phyloP scores from a whole-genome alignment of 2,329 filamentous ascomycete genomes.

The Septoria petroselini region DNA sequence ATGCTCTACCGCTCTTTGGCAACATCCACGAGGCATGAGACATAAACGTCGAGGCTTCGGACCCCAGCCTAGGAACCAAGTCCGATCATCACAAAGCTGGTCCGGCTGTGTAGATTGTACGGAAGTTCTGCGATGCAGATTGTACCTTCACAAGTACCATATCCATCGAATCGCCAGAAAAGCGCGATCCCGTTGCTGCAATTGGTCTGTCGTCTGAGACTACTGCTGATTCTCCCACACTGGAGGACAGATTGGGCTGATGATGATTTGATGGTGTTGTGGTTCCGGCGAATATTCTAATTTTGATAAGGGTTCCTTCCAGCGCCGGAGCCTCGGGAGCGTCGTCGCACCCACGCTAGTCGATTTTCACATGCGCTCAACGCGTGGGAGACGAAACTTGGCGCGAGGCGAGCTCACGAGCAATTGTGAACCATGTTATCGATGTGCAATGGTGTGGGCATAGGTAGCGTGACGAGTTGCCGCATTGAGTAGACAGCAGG shows the following conservation, averaged over 20 bases:
- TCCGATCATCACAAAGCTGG: too few species aligned
- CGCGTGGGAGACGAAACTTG: slow-evolving; percentile 6
- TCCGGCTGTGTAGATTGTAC: neutral
- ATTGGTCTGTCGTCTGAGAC: too few species aligned
- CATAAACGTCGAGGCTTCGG: too few species aligned
- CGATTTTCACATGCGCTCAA: slow-evolving; percentile 11
- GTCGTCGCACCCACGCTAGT: neutral
- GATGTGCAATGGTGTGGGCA: slow-evolving; percentile 11
- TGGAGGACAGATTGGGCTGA: too few species aligned
- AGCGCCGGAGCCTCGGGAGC: slow-evolving; percentile 6
- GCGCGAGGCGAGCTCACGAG: slow-evolving; percentile 2
- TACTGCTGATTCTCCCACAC: too few species aligned
- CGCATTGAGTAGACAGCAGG: slow-evolving; percentile 1
- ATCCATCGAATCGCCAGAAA: too few species aligned
- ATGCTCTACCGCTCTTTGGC: slow-evolving; percentile 4
- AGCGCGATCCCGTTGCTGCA: too few species aligned
- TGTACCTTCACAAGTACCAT: too few species aligned
- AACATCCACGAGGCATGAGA: slow-evolving; percentile 15
- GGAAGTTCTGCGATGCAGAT: too few species aligned
- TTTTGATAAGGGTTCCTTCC: neutral
- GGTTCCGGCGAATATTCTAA: neutral
- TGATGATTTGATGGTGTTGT: too few species aligned
- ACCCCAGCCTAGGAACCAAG: too few species aligned
- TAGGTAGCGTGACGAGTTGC: slow-evolving; percentile 17
- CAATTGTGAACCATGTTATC: neutral